These are phyloP conservation scores for Athelia sp. DNA, from an alignment of 1,284 basidiomycete genomes.

Conservation along the genomic window DNA sequence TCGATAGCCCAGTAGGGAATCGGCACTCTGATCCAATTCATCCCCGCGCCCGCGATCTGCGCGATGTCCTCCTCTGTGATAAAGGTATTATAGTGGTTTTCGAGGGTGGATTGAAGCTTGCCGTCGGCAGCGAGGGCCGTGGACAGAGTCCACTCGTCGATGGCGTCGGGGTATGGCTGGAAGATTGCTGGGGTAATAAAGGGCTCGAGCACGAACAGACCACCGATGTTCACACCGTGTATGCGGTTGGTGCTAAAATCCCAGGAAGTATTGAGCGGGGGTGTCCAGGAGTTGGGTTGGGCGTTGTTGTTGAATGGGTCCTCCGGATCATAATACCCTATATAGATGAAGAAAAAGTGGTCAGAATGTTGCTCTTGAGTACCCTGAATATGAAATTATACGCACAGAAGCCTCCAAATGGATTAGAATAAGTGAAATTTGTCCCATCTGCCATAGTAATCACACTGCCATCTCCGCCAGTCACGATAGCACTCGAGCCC, in stretches of 20 bases:
- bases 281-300: conserved; percentile 58
- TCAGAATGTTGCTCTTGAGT: background rate
- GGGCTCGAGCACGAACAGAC: conserved; percentile 70
- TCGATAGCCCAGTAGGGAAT: conserved; percentile 88
- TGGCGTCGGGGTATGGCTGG: conserved; percentile 58
- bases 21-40: conserved; percentile 84
- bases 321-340: conserved; percentile 45
- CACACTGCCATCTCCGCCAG: conserved; percentile 64
- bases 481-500: conserved; percentile 14
- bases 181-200: conserved; percentile 79
- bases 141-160: conserved; percentile 79
- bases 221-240: conserved; percentile 66
- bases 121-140: conserved; percentile 51
- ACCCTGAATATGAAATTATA: conserved; percentile 11
- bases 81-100: conserved; percentile 29
- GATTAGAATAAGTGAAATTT: conserved; percentile 65
- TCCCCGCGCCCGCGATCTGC: conserved; percentile 84
- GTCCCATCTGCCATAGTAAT: conserved; percentile 59
- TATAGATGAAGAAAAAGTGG: background rate
- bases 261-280: conserved; percentile 60
- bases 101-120: conserved; percentile 53
- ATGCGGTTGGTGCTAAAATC: conserved; percentile 44
- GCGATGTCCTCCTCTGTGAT: conserved; percentile 83
- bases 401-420: conserved; percentile 70
- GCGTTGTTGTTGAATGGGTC: conserved; percentile 66